These are phyloP conservation scores for Pouteria campechiana DNA, from an alignment of 179 eudicot species.

Conservation along the genomic window DNA sequence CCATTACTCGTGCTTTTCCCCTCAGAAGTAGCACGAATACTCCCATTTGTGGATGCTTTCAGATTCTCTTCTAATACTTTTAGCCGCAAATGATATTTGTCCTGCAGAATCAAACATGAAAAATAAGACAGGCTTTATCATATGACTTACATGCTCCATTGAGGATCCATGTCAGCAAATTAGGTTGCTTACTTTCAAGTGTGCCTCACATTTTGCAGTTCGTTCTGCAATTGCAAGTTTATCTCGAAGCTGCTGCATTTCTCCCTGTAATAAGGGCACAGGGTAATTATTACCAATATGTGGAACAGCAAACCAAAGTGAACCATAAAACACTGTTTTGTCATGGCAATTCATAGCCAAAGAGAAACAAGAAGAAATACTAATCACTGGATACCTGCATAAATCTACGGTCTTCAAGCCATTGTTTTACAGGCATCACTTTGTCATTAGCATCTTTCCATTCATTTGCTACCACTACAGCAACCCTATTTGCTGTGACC, in stretches of 20 bases:
- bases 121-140: not conserved
- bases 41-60: constrained; percentile 46
- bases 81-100: constrained; percentile 77
- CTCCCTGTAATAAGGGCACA: constrained; percentile 42
- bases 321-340: not conserved
- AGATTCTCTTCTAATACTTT: constrained; percentile 82
- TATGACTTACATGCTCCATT: not conserved
- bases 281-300: not conserved
- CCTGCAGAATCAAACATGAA: constrained; percentile 26
- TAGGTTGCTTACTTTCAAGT: constrained; percentile 51
- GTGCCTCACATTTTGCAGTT: constrained; percentile 86
- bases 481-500: constrained; percentile 63
- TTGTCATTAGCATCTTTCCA: constrained; percentile 71
- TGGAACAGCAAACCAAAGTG: not conserved
- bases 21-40: constrained; percentile 41
- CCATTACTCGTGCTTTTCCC: constrained; percentile 71
- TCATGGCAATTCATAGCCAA: not conserved
- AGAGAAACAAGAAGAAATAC: not conserved
- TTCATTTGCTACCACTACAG: constrained; percentile 62
- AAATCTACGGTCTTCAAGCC: constrained; percentile 85
- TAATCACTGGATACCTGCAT: constrained; percentile 44
- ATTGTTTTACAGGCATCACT: constrained; percentile 68
- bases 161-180: not conserved
- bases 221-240: constrained; percentile 75
- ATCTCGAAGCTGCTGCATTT: constrained; percentile 90